Base-by-base conservation (phyloP, 1,284 basidiomycete species). In the Boletellus deceptivus region DNA sequence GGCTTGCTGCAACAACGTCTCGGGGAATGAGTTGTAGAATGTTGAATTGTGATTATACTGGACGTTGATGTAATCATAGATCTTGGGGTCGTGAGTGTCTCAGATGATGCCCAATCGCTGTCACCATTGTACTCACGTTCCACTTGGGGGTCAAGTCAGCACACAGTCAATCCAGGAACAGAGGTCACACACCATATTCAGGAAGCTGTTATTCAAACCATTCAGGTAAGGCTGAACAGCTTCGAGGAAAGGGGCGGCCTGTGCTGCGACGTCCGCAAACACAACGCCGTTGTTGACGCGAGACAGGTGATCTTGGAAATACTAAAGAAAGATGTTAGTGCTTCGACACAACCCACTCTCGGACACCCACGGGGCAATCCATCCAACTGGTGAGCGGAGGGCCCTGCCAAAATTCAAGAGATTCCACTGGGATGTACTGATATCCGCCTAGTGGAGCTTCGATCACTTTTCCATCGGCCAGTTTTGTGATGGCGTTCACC, bases 31-130 rank as follows among this genome's bases (percentile, higher is more conserved):
- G 1, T 60, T 42, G 40, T 66, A 61, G 54, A 75, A 79, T 0
- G 71, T 70, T 24, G 63, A 66, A 57, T 80, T 76, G 59, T 83
- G 79, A 35, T 75, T 77, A 46, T 67, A 70, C 47, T 79, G 68
- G 14, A 82, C 78, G 56, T 79, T 80, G 25, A 82, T 65, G 51
- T 68, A 74, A 54, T 77, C 79, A 52, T 76, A 83, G 20, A 82
- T 69, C 70, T 75, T 56, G 35, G 2, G n/a, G 45, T 55, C 31
- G 43, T 17, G 11, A 46, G 31, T 6, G 20, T 1, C 43, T 53
- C n/a, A 52, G 53, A 43, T 14, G 37, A 48, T 14, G 6, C 7
- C n/a, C 11, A 7, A 37, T 24, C 10, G 33, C 6, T 7, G 13
- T 11, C 16, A 7, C 40, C 4, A 31, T 22, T n/a, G 40, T 4